Evolutionary conservation across 768 basidiomycete genomes (phyloP).

Genomic region (Gelatoporia subvermispora): DNA sequence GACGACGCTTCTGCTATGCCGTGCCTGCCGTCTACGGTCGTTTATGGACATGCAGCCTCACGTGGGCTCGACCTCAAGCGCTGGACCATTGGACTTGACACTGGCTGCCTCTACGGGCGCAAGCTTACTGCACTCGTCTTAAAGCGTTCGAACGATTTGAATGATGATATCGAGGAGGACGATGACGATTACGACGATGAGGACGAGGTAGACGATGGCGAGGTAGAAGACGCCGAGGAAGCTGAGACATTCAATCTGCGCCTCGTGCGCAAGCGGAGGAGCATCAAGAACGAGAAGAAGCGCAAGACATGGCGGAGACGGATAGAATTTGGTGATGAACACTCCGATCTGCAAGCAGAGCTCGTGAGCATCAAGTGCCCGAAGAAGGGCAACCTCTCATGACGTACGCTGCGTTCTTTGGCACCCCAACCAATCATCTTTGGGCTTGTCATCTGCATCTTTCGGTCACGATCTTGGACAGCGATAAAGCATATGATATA

Average conservation of each 20-base stretch:
- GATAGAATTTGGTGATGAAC: slow-evolving; percentile 55
- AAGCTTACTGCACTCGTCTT: slow-evolving; percentile 68
- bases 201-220: slow-evolving; percentile 22
- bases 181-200: slow-evolving; percentile 22
- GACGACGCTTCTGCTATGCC: slow-evolving; percentile 30
- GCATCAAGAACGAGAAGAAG: slow-evolving; percentile 13
- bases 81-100: slow-evolving; percentile 83
- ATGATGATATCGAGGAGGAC: slow-evolving; percentile 15
- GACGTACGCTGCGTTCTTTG: neutral
- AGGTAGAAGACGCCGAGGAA: slow-evolving; percentile 16
- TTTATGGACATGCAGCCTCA: slow-evolving; percentile 84
- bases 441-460: no score
- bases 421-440: no score
- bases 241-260: slow-evolving; percentile 8
- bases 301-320: slow-evolving; percentile 21
- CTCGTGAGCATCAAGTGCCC: slow-evolving; percentile 41
- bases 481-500: no score
- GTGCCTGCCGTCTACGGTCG: slow-evolving; percentile 70
- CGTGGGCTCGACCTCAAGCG: slow-evolving; percentile 77
- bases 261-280: neutral
- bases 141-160: slow-evolving; percentile 13
- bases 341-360: slow-evolving; percentile 32
- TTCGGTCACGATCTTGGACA: no score
- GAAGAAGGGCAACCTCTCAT: slow-evolving; percentile 9
- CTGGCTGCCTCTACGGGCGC: slow-evolving; percentile 74